Base-by-base conservation (phyloP, 495 filamentous ascomycete genomes). In the Xylaria palmicola region DNA sequence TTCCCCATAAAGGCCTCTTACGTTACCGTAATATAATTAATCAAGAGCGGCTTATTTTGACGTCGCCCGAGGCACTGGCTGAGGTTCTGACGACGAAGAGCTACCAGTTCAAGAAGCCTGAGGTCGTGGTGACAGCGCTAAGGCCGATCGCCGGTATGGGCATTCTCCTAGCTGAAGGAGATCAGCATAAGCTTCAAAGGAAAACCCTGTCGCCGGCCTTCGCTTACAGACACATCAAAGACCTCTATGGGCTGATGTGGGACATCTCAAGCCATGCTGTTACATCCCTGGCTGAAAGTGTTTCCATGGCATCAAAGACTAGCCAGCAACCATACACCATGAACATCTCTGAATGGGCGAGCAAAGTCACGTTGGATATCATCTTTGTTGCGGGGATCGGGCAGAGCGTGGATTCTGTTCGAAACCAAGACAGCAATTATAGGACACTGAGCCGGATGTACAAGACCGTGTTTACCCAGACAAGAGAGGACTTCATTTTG, bases 201-300 rank as follows among this genome's bases (percentile, higher is more conserved):
- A 88, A 85, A 65, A 81, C 84, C 36, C 76, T 93, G 2, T 83
- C 86, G 78, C 90, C 88, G 2, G 90, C 89, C 0, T 93, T 93
- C 63, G 74, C 85, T 3, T 91, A 85, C 65, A 79, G 87, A 30
- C 90, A 92, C 62, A 77, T 93, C 65, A 91, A 91, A 65, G 81
- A 91, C 52, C 76, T 92, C 0, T 90, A 90, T 40, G 86, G 89
- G 0, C 65, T 87, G 0, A 91, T 93, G 72, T 92, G 89, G 89
- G 53, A 67, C 20, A 90, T 90, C 67, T 65, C 68, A n/a, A 56
- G 65, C 26, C 64, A 74, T 43, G 58, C 62, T 45, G 66, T 69
- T 10, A 24, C 53, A 7, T 68, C 67, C 13, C 74, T 83, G 49
- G 63, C 72, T 15, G 51, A 62, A 39, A 54, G 52, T 1, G 64